Evolutionary conservation across 2,329 filamentous ascomycete genomes (phyloP), one percentile per base, ranked within the genome.

Genomic region (Ceratocystiopsis sp.): DNA sequence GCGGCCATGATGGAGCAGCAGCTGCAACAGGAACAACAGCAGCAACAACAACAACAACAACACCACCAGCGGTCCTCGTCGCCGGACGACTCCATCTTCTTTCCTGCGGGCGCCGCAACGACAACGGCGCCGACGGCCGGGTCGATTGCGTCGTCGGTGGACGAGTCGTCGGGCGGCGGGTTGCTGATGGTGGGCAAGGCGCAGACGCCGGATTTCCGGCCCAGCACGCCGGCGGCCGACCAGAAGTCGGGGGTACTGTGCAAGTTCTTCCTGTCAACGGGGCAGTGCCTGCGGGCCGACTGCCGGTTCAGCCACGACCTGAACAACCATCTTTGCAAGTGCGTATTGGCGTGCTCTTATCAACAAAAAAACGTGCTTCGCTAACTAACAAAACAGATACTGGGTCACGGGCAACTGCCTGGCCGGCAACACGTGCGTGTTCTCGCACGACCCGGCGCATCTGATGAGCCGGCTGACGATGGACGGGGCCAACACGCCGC

Each of bases 251-350:
- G 85, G 21, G 80, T 95, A 35, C 84, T 96, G 37, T 98, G 91
- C 73, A 93, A 94, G 62, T 98, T 96, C 60, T 96, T 86, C 68
- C 68, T 98, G 49, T 89, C 87, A 11, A 93, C 83, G 9, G 91
- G 91, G n/a, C 84, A 91, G 60, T 98, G 91, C 59, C 77, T 95
- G 42, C 78, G 91, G 46, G 89, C 89, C 47, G 91, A 98, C 61
- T 98, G 91, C 60, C 80, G 89, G 45, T 98, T 96, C 61, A 94
- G 87, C 52, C 91, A 98, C 60, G 89, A 98, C 59, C 72, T 94
- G 38, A 93, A 84, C 57, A 93, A 84, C 56, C 91, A 95, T 55
- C 73, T 98, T 48, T 98, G 91, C 87, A 96, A 96, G 84, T 93
- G 68, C 71, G 84, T 80, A 35, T 17, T 37, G 17, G 15, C 8